Percentiles rank a stretch among this genome's conserved stretches.
Evolutionary conservation across 352 stramenopile species (phyloP).

Genomic region (Phytopythium aichiense): DNA sequence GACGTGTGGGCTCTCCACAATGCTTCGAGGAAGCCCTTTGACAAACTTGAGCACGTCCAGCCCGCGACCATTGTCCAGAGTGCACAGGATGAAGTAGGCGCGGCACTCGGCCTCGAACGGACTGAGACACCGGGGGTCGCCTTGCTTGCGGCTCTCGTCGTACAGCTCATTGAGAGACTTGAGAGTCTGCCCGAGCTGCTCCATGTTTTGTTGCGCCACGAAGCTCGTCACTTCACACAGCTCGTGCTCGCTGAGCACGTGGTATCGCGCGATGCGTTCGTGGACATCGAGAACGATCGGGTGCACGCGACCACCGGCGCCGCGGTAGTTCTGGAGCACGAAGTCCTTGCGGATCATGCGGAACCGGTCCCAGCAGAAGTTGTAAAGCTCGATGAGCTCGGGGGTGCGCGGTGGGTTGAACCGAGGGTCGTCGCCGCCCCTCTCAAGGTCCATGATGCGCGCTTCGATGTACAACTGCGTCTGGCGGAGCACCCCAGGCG

Average conservation of each 20-base stretch:
- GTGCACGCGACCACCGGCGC: constrained; percentile 88
- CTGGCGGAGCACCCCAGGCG: constrained; percentile 64
- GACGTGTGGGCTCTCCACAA: constrained; percentile 67
- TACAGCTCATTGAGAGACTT: constrained; percentile 88
- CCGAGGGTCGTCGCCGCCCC: constrained; percentile 52
- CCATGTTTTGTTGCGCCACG: constrained; percentile 88
- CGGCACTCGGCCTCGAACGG: constrained; percentile 85
- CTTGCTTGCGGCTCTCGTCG: constrained; percentile 72
- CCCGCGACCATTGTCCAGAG: constrained; percentile 76
- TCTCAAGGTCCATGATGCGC: constrained; percentile 81
- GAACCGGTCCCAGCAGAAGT: constrained; percentile 96
- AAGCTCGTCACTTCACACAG: constrained; percentile 82
- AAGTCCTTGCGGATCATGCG: constrained; percentile 97
- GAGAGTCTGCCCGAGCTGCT: constrained; percentile 84
- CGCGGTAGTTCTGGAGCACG: constrained; percentile 95
- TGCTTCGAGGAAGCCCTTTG: constrained; percentile 53
- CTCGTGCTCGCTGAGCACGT: constrained; percentile 94
- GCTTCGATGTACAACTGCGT: constrained; percentile 86
- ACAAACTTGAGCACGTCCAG: constrained; percentile 87
- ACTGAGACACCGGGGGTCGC: constrained; percentile 52
- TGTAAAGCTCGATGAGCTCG: constrained; percentile 91
- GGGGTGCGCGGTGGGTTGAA: constrained; percentile 66
- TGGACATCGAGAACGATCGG: constrained; percentile 91
- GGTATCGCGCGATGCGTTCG: constrained; percentile 94
- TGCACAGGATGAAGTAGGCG: constrained; percentile 85